Base-by-base conservation (phyloP, 495 filamentous ascomycete species). In the Diplogelasinospora grovesii region DNA sequence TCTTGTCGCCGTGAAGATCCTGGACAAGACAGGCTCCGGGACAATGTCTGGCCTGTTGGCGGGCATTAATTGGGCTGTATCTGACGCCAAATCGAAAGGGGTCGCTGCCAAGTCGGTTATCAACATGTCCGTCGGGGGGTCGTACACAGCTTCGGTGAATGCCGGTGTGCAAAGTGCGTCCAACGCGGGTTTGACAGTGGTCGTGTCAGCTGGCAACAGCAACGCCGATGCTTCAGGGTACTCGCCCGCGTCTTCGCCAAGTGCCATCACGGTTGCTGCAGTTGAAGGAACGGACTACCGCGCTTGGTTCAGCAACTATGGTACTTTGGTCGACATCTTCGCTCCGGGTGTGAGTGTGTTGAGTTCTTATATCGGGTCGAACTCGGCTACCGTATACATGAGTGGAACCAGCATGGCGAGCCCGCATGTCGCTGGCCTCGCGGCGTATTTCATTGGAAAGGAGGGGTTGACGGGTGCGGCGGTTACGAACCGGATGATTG, bases 1-100 rank as follows among this genome's bases (percentile, higher is more conserved):
- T 36, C 50, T 84, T 29, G 63, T 83, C 33, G 71, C 78, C 35
- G 78, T 85, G 48, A 84, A 85, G 60, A 79, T 85, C 33, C 72
- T 83, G 43, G 64, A 66, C 43, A 22, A 39, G 14, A 22, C 41
- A 51, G 36, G 70, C 25, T 51, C 64, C 33, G 74, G 57, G 19
- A 54, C 69, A 24, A 71, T 67, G 34, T 48, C 48, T 0, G 30
- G 26, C 33, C 61, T 82, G 41, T 60, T 82, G 38, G 65, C 63
- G 22, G 78, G 77, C 2, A 71, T 73, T 50, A 58, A 73, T 46
- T 81, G 70, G 71, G 73, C 70, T 15, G 63, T 66, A 19, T 57
- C 54, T 30, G 66, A 82, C 47, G 61, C 67, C 41, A 52, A 48
- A 27, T 48, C 39, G 24, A 63, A 63, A 27, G 56, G 59, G 16